A percentile compares a stretch with the other conserved stretches of the same genome.
Evolutionary conservation across 257 asterid genomes (phyloP).

Genomic region (Ehretia macrophylla): DNA sequence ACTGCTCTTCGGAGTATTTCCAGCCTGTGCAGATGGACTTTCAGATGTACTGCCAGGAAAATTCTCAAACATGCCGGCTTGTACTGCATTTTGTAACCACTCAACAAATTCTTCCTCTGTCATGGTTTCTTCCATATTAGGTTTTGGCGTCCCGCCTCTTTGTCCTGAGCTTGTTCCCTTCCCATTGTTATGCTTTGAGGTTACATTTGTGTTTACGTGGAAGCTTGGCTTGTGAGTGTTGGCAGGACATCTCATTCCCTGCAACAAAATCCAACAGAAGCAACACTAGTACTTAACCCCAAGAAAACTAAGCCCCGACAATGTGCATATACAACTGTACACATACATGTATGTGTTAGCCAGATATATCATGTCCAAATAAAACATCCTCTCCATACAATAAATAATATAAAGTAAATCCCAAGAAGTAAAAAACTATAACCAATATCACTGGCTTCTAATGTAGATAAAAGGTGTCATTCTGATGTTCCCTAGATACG

Average conservation of each 20-base stretch:
- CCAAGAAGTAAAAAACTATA: too few relatives aligned
- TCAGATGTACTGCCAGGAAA: constrained; percentile 38
- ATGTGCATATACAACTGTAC: background rate
- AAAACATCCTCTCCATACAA: background rate
- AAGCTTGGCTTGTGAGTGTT: constrained; percentile 90
- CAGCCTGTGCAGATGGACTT: constrained; percentile 28
- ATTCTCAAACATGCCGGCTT: constrained; percentile 64
- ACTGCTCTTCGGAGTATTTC: constrained; percentile 35
- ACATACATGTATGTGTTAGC: too few relatives aligned
- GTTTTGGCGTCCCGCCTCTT: constrained; percentile 50
- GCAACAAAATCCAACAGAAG: background rate
- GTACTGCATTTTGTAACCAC: constrained; percentile 79
- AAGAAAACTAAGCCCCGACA: background rate
- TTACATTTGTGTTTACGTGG: constrained; percentile 74
- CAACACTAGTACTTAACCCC: background rate
- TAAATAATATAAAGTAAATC: too few relatives aligned
- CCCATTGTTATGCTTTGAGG: constrained; percentile 45
- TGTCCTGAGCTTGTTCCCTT: constrained; percentile 46
- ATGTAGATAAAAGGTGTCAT: too few relatives aligned
- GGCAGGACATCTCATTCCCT: constrained; percentile 91
- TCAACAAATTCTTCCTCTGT: constrained; percentile 82
- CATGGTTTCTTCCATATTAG: constrained; percentile 69
- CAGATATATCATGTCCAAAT: too few relatives aligned
- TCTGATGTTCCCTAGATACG: too few relatives aligned
- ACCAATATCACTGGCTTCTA: too few relatives aligned